A percentile compares a stretch with the other conserved stretches of the same genome.
Conservation (phyloP, 148 eudicot genomes). For the Fallopia convolvulus region DNA sequence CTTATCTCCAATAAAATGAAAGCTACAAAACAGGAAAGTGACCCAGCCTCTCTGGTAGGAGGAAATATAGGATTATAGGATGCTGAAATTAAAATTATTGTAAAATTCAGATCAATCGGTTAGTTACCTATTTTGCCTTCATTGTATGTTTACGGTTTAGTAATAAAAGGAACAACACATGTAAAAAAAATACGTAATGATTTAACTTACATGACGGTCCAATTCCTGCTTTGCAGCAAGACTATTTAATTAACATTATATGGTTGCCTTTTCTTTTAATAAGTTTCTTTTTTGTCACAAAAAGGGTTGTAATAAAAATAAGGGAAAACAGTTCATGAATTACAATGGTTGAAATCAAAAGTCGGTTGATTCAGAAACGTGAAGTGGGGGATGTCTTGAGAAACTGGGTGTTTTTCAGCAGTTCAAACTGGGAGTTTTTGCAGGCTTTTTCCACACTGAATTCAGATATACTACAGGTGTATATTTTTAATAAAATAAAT, state of each 20-base stretch:
- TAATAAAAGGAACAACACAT: background rate
- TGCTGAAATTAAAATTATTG: background rate
- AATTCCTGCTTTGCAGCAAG: too few relatives aligned
- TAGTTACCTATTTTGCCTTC: background rate
- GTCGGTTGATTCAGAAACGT: background rate
- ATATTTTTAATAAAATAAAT: background rate
- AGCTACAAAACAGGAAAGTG: background rate
- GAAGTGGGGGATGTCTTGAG: background rate
- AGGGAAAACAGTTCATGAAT: too few relatives aligned
- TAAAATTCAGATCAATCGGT: background rate
- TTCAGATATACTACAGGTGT: background rate
- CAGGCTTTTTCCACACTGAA: background rate
- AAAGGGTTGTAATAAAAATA: too few relatives aligned
- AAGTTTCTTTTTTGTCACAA: too few relatives aligned
- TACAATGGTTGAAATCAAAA: too few relatives aligned
- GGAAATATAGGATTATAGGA: background rate
- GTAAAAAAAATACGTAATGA: too few relatives aligned
- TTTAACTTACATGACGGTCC: too few relatives aligned
- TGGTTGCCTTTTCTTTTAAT: too few relatives aligned
- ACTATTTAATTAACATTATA: too few relatives aligned
- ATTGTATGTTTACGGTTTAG: background rate
- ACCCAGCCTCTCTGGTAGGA: background rate
- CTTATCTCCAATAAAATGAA: background rate
- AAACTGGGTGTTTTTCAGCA: constrained; percentile 2
- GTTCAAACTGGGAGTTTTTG: constrained; percentile 6